Percentiles rank a stretch among this genome's conserved stretches.
Evolutionary conservation across 345 rosid genomes (phyloP).

Genomic region (Salix koriyanagi): DNA sequence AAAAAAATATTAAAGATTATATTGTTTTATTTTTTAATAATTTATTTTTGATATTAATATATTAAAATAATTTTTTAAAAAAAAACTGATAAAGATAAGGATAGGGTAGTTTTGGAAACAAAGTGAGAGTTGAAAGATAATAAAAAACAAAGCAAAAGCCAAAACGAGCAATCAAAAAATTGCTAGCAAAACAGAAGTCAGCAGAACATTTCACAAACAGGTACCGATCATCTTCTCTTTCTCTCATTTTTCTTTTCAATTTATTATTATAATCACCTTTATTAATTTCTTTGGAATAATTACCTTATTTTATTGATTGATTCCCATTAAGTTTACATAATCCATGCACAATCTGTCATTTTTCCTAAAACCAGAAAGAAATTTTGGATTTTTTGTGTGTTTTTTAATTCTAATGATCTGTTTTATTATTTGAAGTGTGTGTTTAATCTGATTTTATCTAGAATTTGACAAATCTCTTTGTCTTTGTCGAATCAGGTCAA

Average conservation of each 20-base stretch:
- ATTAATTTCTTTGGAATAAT: neutral
- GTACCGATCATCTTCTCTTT: neutral
- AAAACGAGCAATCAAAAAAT: neutral
- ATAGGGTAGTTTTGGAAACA: constrained; percentile 3
- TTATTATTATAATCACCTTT: neutral
- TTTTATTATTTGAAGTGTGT: neutral
- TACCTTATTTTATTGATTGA: neutral
- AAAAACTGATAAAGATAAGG: too few relatives aligned
- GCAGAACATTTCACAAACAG: neutral
- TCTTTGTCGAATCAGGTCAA: neutral
- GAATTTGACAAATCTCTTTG: neutral
- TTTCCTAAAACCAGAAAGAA: neutral
- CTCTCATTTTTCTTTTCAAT: neutral
- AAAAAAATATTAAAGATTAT: too few relatives aligned
- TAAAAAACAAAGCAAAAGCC: neutral
- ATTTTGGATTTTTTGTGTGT: neutral
- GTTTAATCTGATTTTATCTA: neutral
- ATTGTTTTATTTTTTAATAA: too few relatives aligned
- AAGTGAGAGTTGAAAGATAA: neutral
- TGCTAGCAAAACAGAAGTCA: neutral
- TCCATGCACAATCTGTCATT: neutral
- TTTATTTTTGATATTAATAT: too few relatives aligned
- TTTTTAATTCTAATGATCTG: neutral
- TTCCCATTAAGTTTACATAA: neutral
- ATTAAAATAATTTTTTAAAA: too few relatives aligned